These are phyloP conservation scores for Byssochlamys sp. DNA, from an alignment of 2,329 filamentous ascomycete genomes.

Conservation along the genomic window DNA sequence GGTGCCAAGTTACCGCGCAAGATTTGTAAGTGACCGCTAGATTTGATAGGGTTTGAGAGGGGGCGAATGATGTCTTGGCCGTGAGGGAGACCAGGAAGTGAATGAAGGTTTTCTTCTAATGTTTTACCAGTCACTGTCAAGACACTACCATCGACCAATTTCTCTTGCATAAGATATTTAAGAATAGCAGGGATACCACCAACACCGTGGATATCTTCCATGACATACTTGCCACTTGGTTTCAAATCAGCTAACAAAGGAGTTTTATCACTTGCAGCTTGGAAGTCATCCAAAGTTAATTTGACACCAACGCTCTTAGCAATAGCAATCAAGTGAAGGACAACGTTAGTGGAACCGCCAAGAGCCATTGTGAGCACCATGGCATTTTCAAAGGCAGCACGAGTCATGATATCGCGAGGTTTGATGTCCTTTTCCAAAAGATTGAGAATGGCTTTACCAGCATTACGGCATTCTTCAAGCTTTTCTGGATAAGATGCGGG, in stretches of 20 bases:
- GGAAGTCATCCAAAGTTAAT: conserved; percentile 78
- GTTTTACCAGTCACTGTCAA: conserved; percentile 54
- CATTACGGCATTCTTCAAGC: conserved; percentile 59
- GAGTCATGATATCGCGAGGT: conserved; percentile 68
- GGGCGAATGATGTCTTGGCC: conserved; percentile 63
- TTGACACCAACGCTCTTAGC: conserved; percentile 72
- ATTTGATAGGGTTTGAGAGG: conserved; percentile 59
- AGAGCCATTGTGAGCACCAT: conserved; percentile 76
- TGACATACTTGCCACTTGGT: conserved; percentile 59
- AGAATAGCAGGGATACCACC: conserved; percentile 50
- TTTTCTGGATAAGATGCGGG: conserved; percentile 66
- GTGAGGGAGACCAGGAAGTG: conserved; percentile 53
- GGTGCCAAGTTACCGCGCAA: conserved; percentile 60
- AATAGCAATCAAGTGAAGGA: conserved; percentile 75
- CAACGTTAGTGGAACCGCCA: conserved; percentile 76
- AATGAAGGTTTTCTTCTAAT: conserved; percentile 49
- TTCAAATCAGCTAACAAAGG: conserved; percentile 76
- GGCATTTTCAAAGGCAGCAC: conserved; percentile 72
- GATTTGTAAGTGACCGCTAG: conserved; percentile 63
- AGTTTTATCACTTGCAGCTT: conserved; percentile 66
- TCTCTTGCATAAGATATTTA: conserved; percentile 50
- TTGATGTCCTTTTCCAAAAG: conserved; percentile 67
- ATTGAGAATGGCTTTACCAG: conserved; percentile 64
- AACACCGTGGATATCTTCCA: conserved; percentile 48
- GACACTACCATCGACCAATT: conserved; percentile 49